Evolutionary conservation across 1,284 basidiomycete genomes (phyloP).

Genomic region (Puccinia novopanici): DNA sequence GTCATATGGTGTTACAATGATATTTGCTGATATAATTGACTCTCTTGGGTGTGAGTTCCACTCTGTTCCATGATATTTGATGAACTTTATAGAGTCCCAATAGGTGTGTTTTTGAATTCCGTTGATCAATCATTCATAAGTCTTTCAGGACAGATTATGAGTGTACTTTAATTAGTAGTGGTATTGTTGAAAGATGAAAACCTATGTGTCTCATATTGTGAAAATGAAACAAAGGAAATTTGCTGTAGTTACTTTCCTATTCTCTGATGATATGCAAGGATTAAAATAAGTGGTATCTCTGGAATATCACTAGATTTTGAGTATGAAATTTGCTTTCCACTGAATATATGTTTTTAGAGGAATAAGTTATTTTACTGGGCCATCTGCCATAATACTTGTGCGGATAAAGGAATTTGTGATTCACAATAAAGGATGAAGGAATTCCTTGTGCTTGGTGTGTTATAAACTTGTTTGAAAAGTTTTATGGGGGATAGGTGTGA

Average conservation of each 20-base stretch:
- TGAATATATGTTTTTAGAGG: not conserved
- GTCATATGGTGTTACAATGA: not conserved
- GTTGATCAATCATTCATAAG: constrained; percentile 17
- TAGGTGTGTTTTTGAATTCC: not conserved
- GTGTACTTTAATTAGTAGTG: not conserved
- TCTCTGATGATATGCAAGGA: constrained; percentile 60
- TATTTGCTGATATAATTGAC: not conserved
- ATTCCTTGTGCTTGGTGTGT: constrained; percentile 14
- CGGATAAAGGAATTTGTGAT: not conserved
- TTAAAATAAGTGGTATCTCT: constrained; percentile 39
- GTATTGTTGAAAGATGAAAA: not conserved
- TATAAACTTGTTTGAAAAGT: not conserved
- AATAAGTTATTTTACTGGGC: not conserved
- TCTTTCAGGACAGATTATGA: too few species aligned
- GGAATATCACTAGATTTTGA: not conserved
- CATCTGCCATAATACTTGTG: not conserved
- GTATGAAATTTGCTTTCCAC: not conserved
- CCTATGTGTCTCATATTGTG: not conserved
- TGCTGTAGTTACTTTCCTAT: constrained; percentile 59
- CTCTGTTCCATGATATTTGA: constrained; percentile 9
- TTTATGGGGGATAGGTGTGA: not conserved
- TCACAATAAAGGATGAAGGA: constrained; percentile 12
- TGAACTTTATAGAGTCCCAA: not conserved
- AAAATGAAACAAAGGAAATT: constrained; percentile 57
- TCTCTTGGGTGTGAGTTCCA: not conserved